Conservation (phyloP, 495 filamentous ascomycete species). For the Hypoxylon intermedium region DNA sequence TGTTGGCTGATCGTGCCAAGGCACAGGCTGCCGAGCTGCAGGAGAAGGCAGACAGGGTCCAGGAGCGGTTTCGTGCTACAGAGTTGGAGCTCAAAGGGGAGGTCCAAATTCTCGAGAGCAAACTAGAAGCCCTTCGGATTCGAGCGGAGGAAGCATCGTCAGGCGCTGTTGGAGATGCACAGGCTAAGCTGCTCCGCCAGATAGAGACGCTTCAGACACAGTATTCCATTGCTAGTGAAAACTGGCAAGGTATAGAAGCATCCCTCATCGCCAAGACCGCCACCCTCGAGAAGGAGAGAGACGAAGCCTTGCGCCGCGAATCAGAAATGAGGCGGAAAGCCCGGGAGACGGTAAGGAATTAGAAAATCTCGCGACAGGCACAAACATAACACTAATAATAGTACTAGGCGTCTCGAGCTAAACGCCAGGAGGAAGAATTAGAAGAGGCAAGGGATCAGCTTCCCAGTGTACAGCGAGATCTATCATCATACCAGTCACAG, state of each 20-base stretch:
- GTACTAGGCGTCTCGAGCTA: constrained; percentile 71
- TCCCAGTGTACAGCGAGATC: constrained; percentile 63
- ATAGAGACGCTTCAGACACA: constrained; percentile 96
- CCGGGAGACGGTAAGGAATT: constrained; percentile 73
- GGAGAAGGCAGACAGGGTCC: constrained; percentile 75
- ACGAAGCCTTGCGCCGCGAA: constrained; percentile 84
- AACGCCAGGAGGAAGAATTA: constrained; percentile 81
- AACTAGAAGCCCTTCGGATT: constrained; percentile 84
- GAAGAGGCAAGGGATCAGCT: constrained; percentile 72
- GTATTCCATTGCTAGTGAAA: constrained; percentile 91
- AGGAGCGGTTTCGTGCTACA: constrained; percentile 69
- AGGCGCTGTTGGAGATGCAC: constrained; percentile 78
- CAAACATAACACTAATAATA: constrained; percentile 37
- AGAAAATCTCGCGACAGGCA: neutral
- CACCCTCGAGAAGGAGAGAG: constrained; percentile 84
- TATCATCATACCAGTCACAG: constrained; percentile 66
- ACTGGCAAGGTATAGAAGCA: constrained; percentile 95
- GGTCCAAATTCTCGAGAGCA: constrained; percentile 82
- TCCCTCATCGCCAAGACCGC: constrained; percentile 76
- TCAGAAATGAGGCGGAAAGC: constrained; percentile 84
- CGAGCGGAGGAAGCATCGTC: constrained; percentile 91
- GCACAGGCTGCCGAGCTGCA: constrained; percentile 72
- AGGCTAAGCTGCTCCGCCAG: constrained; percentile 89
- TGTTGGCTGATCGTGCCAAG: constrained; percentile 71
- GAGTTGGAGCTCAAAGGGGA: constrained; percentile 86